Evolutionary conservation across 345 rosid species (phyloP), one percentile per base, ranked within the genome.

Genomic region (Gossypium stocksii): DNA sequence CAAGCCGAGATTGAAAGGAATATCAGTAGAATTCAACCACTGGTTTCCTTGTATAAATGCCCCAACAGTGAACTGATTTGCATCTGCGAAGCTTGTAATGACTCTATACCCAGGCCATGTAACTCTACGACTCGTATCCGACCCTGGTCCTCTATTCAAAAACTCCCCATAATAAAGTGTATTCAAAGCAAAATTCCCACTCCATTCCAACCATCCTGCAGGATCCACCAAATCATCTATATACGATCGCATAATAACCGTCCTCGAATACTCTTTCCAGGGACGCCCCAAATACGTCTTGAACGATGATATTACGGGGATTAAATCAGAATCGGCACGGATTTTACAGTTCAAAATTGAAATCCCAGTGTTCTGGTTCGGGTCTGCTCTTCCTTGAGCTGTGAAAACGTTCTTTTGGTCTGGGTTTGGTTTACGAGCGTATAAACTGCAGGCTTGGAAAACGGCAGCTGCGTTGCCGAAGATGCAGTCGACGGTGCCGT

Each of bases 121-220:
- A 20, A 93, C 95, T 63, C 98, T 79, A 2, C 66, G 78, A 2
- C 84, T 85, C 10, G 91, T 85, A 46, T 85, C 86, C 11, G 97
- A 80, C 13, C 98, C 94, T 0, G 87, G 79, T 0, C 98, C 97
- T 20, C 80, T 64, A 71, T 93, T 93, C 86, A 54, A 78, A 51
- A 91, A 88, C 87, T 93, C 97, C 56, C 93, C 90, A 17, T 88
- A 93, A 67, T 85, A 89, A 3, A 93, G 83, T 0, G 91, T 88
- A 22, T 64, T 76, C 80, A 91, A 73, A 0, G 87, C 92, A 80
- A 84, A 87, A 0, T 72, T 23, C 0, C 78, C 83, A 11, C 83
- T 45, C 97, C 97, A 89, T 74, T 89, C 95, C 60, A 88, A 63
- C 93, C 91, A 93, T 57, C 98, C 97, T 0, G 86, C 95, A 0